These are phyloP conservation scores for Penicillium sclerotigenum DNA, from an alignment of 2,329 filamentous ascomycete species.

Conservation along the genomic window DNA sequence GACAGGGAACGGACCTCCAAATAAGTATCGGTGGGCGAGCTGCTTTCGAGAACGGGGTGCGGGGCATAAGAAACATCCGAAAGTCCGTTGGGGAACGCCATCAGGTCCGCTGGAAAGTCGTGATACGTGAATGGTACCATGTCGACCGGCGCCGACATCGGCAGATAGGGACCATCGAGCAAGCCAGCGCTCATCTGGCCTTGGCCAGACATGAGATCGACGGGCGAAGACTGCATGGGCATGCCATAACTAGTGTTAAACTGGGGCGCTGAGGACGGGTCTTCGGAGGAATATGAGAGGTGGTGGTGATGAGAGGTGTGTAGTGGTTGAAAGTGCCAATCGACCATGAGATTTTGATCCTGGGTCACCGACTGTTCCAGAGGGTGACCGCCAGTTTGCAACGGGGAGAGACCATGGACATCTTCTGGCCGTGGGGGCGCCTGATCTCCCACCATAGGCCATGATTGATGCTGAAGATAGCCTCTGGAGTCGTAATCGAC, in stretches of 20 bases:
- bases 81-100: slow-evolving; percentile 54
- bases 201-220: slow-evolving; percentile 59
- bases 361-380: slow-evolving; percentile 44
- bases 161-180: slow-evolving; percentile 62
- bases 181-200: slow-evolving; percentile 59
- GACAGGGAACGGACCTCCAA: slow-evolving; percentile 84
- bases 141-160: slow-evolving; percentile 56
- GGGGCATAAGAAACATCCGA: slow-evolving; percentile 44
- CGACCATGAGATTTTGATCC: slow-evolving; percentile 45
- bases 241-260: slow-evolving; percentile 56
- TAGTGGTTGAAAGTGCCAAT: slow-evolving; percentile 47
- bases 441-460: slow-evolving; percentile 45
- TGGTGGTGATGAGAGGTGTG: slow-evolving; percentile 35
- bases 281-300: slow-evolving; percentile 47
- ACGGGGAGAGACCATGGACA: slow-evolving; percentile 42
- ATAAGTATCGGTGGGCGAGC: slow-evolving; percentile 74
- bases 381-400: slow-evolving; percentile 44
- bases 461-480: slow-evolving; percentile 43
- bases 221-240: slow-evolving; percentile 46
- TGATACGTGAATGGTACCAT: slow-evolving; percentile 71
- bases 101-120: slow-evolving; percentile 70
- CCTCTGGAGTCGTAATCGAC: slow-evolving; percentile 49
- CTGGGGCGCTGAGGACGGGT: slow-evolving; percentile 51
- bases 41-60: slow-evolving; percentile 47
- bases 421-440: slow-evolving; percentile 37